Percentiles rank a stretch among this genome's conserved stretches.
These are phyloP conservation scores for Populus hybrid DNA, from an alignment of 441 rosid species.

Conservation along the genomic window DNA sequence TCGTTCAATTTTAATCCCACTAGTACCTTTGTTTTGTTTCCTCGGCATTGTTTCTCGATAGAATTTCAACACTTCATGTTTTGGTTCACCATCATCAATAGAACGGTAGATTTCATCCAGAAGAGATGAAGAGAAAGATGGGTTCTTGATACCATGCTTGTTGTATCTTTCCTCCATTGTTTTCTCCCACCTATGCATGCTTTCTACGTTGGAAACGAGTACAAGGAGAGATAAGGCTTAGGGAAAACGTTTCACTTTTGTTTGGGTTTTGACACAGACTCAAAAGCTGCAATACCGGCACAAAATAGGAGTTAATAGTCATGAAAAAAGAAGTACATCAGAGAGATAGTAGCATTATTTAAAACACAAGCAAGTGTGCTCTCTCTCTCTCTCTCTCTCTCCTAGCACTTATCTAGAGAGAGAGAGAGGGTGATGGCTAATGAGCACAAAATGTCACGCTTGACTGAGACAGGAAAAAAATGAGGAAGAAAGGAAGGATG, in stretches of 20 bases:
- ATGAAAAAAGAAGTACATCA: neutral
- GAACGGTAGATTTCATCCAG: slow-evolving; percentile 92
- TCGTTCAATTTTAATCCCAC: neutral
- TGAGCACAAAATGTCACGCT: slow-evolving; percentile 34
- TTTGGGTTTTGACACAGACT: neutral
- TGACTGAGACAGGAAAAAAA: neutral
- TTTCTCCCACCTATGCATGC: slow-evolving; percentile 42
- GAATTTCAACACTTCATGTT: slow-evolving; percentile 33
- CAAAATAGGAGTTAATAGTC: slow-evolving; percentile 3
- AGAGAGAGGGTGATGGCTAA: neutral
- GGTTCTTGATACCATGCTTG: slow-evolving; percentile 31
- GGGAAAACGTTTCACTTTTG: neutral
- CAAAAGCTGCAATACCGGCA: neutral
- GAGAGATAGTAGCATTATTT: neutral
- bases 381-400: neutral
- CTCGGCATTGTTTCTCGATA: slow-evolving; percentile 36
- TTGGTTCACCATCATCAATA: slow-evolving; percentile 39
- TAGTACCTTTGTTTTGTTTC: slow-evolving; percentile 33
- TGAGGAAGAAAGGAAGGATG: neutral
- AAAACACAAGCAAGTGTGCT: neutral
- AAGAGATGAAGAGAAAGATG: slow-evolving; percentile 84
- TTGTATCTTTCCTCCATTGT: slow-evolving; percentile 25
- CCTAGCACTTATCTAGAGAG: neutral
- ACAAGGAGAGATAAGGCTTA: neutral
- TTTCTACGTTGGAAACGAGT: slow-evolving; percentile 6